phyloP scores from a whole-genome alignment of 129 eudicot species.

The Apium graveolens region DNA sequence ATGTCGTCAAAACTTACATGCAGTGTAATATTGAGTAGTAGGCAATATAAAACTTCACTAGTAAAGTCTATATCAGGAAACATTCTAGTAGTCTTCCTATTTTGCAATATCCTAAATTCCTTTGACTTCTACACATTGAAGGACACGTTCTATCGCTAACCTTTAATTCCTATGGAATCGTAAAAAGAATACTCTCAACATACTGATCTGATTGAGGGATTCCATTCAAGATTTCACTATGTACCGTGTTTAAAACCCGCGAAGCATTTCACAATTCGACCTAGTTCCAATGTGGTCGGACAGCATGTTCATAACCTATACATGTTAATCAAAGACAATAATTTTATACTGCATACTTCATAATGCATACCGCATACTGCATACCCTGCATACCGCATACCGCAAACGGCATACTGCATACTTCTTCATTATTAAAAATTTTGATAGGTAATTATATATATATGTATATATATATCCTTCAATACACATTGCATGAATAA shows the following conservation, averaged over 20 bases:
- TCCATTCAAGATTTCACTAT: background rate
- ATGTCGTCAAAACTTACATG: constrained; percentile 4
- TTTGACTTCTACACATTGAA: background rate
- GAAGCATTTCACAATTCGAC: background rate
- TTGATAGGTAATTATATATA: background rate
- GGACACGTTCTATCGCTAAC: background rate
- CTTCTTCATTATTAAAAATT: background rate
- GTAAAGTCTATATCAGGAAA: background rate
- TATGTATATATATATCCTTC: no score
- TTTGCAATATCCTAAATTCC: background rate
- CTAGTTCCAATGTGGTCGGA: background rate
- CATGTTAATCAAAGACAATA: background rate
- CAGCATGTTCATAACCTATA: background rate
- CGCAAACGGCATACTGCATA: no score
- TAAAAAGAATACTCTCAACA: background rate
- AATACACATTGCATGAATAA: background rate
- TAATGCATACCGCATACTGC: background rate
- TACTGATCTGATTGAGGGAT: background rate
- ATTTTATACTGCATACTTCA: background rate
- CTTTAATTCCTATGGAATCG: background rate
- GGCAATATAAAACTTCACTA: background rate
- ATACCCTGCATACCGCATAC: no score
- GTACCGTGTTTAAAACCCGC: background rate
- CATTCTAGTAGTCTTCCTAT: background rate
- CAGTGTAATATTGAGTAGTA: background rate